These are phyloP conservation scores for Austroboletus olivaceoglutinosus DNA, from an alignment of 1,284 basidiomycete genomes.

Conservation along the genomic window DNA sequence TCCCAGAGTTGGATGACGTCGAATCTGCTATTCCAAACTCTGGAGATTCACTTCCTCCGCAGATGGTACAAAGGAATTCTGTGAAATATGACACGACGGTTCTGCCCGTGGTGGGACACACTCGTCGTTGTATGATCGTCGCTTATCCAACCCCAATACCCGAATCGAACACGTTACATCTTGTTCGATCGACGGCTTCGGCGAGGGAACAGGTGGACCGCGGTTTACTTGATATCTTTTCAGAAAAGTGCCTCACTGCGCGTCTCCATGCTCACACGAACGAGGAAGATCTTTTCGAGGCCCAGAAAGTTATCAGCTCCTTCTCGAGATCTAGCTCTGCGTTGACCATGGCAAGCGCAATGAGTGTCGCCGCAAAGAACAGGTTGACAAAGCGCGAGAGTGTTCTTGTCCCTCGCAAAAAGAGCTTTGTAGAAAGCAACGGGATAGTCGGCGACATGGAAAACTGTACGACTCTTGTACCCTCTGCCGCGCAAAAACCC, in stretches of 20 bases:
- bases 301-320: constrained; percentile 43
- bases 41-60: constrained; percentile 7
- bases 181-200: constrained; percentile 65
- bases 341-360: constrained; percentile 52
- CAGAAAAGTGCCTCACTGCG: constrained; percentile 59
- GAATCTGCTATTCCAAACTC: constrained; percentile 15
- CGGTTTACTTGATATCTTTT: constrained; percentile 66
- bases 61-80: constrained; percentile 7
- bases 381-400: constrained; percentile 65
- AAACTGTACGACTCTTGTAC: constrained; percentile 13
- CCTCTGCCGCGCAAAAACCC: constrained; percentile 10
- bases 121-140: constrained; percentile 55
- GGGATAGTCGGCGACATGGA: constrained; percentile 18
- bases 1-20: constrained; percentile 51
- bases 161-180: constrained; percentile 59
- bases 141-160: constrained; percentile 50
- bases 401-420: constrained; percentile 56
- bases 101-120: constrained; percentile 30
- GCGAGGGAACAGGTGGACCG: constrained; percentile 69
- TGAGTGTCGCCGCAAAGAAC: constrained; percentile 53
- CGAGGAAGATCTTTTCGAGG: constrained; percentile 63
- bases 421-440: constrained; percentile 39
- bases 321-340: constrained; percentile 49
- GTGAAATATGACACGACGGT: constrained; percentile 18
- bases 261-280: constrained; percentile 57